Conservation (phyloP, 2,329 filamentous ascomycete species). For the Tolypocladium cylindrosporum region DNA sequence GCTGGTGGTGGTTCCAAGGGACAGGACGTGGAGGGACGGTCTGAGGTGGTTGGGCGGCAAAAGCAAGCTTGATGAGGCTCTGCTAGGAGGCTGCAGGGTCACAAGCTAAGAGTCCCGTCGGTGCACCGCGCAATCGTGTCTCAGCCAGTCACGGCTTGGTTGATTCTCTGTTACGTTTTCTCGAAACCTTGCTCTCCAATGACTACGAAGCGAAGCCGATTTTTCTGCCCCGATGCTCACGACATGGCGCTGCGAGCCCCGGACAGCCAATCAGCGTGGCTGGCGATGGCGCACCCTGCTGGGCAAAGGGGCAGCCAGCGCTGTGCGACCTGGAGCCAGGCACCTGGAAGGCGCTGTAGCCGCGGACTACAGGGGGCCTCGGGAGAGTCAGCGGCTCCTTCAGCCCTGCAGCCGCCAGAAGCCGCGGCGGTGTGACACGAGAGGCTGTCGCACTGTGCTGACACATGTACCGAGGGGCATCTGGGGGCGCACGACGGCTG, state of each 20-base stretch:
- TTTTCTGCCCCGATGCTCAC: background rate
- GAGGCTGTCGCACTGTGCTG: background rate
- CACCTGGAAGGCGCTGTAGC: background rate
- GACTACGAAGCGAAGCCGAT: background rate
- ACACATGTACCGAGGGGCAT: background rate
- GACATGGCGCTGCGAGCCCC: background rate
- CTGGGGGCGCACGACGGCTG: background rate
- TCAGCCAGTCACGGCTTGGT: background rate
- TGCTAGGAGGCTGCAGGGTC: background rate
- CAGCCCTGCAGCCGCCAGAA: background rate
- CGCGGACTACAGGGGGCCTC: background rate
- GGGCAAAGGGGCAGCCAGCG: background rate
- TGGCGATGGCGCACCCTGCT: background rate
- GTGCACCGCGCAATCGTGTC: background rate
- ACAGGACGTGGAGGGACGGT: background rate
- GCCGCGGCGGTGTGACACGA: background rate
- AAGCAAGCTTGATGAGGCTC: background rate
- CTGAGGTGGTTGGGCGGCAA: background rate
- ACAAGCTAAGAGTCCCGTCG: background rate
- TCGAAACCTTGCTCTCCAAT: background rate
- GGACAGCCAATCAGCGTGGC: background rate
- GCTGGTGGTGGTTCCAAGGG: background rate
- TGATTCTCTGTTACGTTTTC: background rate
- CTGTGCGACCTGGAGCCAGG: background rate
- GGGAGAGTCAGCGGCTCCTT: background rate